Conservation (phyloP, 2,329 filamentous ascomycete genomes). For the Aspergillus quadricinctus region DNA sequence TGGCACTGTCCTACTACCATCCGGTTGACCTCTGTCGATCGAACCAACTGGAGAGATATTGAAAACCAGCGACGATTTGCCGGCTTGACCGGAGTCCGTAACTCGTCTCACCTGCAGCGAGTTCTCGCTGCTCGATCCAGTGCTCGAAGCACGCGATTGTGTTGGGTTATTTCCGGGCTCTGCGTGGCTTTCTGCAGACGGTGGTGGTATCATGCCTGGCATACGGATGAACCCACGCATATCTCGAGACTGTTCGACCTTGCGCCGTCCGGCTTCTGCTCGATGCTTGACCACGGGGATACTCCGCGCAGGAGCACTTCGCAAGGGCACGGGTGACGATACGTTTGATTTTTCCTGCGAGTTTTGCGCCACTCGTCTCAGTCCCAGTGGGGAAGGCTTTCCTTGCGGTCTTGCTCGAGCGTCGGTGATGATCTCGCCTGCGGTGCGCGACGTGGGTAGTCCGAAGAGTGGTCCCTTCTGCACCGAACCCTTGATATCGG, state of each 20-base stretch:
- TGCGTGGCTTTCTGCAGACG: slow-evolving; percentile 23
- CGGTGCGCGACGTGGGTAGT: slow-evolving; percentile 15
- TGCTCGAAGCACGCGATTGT: neutral
- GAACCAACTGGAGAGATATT: slow-evolving; percentile 3
- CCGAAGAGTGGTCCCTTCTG: slow-evolving; percentile 13
- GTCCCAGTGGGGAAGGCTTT: slow-evolving; percentile 22
- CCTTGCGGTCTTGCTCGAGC: slow-evolving; percentile 23
- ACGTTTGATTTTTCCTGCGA: slow-evolving; percentile 21
- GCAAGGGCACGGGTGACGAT: slow-evolving; percentile 19
- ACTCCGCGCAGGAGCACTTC: slow-evolving; percentile 10
- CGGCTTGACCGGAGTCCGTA: slow-evolving; percentile 3
- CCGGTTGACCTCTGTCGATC: slow-evolving; percentile 1
- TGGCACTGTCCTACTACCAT: neutral
- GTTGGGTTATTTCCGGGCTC: slow-evolving; percentile 12
- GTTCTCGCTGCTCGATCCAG: slow-evolving; percentile 3
- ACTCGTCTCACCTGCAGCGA: slow-evolving; percentile 5
- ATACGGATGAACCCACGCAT: slow-evolving; percentile 38
- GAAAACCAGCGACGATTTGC: neutral
- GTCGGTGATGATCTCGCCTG: slow-evolving; percentile 26
- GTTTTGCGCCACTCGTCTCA: slow-evolving; percentile 22
- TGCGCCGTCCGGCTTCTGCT: slow-evolving; percentile 5
- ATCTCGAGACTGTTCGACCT: slow-evolving; percentile 14
- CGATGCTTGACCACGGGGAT: slow-evolving; percentile 12
- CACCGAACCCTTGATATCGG: slow-evolving; percentile 15
- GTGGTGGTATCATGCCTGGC: slow-evolving; percentile 24